Base-by-base conservation (phyloP, 345 rosid species). In the Conringia planisiliqua region DNA sequence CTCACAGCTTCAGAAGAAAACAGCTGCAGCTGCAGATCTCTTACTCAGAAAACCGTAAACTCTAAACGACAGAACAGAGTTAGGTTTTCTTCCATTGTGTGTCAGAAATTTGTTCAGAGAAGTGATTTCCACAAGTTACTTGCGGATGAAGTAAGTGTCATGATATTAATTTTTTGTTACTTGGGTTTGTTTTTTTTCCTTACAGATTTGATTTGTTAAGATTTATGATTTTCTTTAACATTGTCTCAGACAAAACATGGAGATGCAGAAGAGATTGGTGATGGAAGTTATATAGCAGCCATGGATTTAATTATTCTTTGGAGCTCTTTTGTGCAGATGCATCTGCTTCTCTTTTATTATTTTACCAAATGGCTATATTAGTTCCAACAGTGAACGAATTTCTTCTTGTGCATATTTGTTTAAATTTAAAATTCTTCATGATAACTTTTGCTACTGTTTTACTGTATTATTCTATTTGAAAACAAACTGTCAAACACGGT, bases 1-100 rank as follows among this genome's bases (percentile, higher is more conserved):
- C 62, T 78, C 78, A 62, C 86, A 89, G 77, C 86, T 89, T 36
- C 85, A 81, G 75, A 86, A 79, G 85, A 87, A 84, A 84, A 82
- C 82, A 47, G 81, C 86, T 75, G 86, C 84, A 4, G 69, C 80
- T 42, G 65, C 76, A 9, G 74, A 75, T 60, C 70, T 70, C 46
- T 9, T 55, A 6, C 66, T 42, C 60, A 55, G 7, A 38, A 63
- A 76, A 10, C 42, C 54, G 17, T 76, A 50, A 64, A 29, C 52
- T 46, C 60, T 27, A n/a, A 57, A 60, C 13, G 47, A 48, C 68
- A 66, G 52, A 40, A 47, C 29, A 26, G 42, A 62, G 71, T 70
- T 63, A 54, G 71, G 36, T 27, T 47, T 71, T 22, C 7, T 62
- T 44, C 30, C n/a, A 71, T 38, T 66, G 61, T 36, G 32, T 58